Evolutionary conservation across 176 grass and related monocot genomes (phyloP).

Genomic region (Eragrostis nindensis): DNA sequence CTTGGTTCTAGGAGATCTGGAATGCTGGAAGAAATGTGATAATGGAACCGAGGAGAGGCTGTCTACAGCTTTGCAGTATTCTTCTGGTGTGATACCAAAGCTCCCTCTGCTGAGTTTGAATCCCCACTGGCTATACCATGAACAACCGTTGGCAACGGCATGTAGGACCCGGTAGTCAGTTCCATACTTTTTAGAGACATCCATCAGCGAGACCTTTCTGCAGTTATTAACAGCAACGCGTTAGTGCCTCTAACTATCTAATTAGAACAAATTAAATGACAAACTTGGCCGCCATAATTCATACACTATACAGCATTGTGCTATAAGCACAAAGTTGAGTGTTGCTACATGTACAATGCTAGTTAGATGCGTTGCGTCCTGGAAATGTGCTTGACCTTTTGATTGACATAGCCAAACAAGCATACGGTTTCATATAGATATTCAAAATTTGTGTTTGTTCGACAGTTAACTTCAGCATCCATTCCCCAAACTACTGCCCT

Average conservation of each 20-base stretch:
- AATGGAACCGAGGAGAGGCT: constrained; percentile 54
- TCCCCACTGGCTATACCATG: constrained; percentile 81
- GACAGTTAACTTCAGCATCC: too few relatives aligned
- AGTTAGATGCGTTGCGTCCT: neutral
- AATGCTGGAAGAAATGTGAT: constrained; percentile 43
- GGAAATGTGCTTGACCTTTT: too few relatives aligned
- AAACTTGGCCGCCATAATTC: neutral
- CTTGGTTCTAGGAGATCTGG: constrained; percentile 37
- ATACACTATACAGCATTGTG: neutral
- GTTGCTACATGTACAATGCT: neutral
- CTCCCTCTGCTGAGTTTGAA: constrained; percentile 69
- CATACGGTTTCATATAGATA: too few relatives aligned
- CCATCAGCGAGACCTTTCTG: constrained; percentile 80
- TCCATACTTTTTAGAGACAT: constrained; percentile 67
- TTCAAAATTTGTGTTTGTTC: too few relatives aligned
- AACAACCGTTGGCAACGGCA: constrained; percentile 45
- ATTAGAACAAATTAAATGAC: neutral
- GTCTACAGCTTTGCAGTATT: constrained; percentile 53
- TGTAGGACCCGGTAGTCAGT: constrained; percentile 62
- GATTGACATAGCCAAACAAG: neutral
- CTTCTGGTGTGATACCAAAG: constrained; percentile 63
- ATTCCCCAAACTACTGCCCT: too few relatives aligned
- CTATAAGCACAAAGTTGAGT: too few relatives aligned
- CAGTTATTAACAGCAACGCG: neutral
- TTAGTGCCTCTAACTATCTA: constrained; percentile 9